phyloP scores from a whole-genome alignment of 192 early-diverging fungal genomes.

The Anaeromyces robustus region DNA sequence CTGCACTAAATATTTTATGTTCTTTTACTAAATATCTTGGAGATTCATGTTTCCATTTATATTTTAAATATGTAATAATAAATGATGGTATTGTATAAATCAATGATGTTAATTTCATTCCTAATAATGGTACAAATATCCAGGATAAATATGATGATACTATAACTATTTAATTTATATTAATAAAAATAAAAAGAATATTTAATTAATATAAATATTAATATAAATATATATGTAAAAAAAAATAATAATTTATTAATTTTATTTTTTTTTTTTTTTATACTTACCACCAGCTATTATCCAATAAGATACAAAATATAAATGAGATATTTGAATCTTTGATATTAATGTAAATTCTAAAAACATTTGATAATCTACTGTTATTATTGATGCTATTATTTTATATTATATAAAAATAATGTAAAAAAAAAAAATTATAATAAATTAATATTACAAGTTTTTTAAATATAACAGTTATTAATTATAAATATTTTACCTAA shows the following conservation, averaged over 20 bases:
- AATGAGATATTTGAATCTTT: neutral
- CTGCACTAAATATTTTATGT: neutral
- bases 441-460: too few species aligned
- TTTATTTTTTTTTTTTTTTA: neutral
- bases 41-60: neutral
- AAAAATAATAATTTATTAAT: too few species aligned
- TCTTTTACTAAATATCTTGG: neutral
- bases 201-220: too few species aligned
- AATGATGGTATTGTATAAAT: neutral
- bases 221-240: too few species aligned
- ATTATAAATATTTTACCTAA: neutral
- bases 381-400: neutral
- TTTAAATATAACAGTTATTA: too few species aligned
- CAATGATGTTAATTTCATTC: neutral
- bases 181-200: too few species aligned
- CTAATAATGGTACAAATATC: neutral
- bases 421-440: too few species aligned
- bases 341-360: neutral
- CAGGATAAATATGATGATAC: neutral
- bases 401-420: too few species aligned
- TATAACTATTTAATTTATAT: neutral
- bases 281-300: neutral
- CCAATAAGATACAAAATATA: neutral
- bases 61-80: neutral
- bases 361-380: neutral